Evolutionary conservation across 441 rosid species (phyloP).

Genomic region (Erodium moschatum): DNA sequence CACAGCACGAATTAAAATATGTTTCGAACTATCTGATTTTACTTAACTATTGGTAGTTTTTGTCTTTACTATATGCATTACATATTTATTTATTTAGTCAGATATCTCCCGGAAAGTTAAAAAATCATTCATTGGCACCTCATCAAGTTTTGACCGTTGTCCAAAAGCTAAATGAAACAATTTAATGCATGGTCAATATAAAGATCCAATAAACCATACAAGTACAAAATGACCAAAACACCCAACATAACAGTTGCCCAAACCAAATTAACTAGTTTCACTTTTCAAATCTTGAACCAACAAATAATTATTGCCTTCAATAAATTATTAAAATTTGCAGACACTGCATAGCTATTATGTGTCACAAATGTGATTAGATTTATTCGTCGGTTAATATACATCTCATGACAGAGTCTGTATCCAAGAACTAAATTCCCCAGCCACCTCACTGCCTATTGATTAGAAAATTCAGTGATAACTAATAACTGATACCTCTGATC

Average conservation of each 20-base stretch:
- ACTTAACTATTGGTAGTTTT: too few relatives aligned
- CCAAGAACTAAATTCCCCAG: neutral
- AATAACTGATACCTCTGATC: conserved; percentile 56
- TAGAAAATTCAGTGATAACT: neutral
- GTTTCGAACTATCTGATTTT: too few relatives aligned
- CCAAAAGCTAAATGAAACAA: neutral
- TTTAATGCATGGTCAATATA: neutral
- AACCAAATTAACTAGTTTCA: neutral
- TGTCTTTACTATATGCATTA: too few relatives aligned
- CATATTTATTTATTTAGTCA: too few relatives aligned
- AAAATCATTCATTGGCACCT: too few relatives aligned
- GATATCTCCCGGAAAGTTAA: too few relatives aligned
- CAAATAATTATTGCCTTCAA: neutral
- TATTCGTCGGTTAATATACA: neutral
- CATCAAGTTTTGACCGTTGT: too few relatives aligned
- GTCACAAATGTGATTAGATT: neutral
- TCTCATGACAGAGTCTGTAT: neutral
- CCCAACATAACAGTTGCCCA: neutral
- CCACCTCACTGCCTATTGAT: neutral
- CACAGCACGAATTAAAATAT: too few relatives aligned
- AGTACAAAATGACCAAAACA: neutral
- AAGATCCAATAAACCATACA: neutral
- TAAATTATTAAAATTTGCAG: neutral
- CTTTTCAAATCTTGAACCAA: neutral
- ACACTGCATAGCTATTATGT: neutral